A percentile compares a stretch with the other conserved stretches of the same genome.
These are phyloP conservation scores for Rutstroemia sp. DNA, from an alignment of 2,329 filamentous ascomycete species.

Conservation along the genomic window DNA sequence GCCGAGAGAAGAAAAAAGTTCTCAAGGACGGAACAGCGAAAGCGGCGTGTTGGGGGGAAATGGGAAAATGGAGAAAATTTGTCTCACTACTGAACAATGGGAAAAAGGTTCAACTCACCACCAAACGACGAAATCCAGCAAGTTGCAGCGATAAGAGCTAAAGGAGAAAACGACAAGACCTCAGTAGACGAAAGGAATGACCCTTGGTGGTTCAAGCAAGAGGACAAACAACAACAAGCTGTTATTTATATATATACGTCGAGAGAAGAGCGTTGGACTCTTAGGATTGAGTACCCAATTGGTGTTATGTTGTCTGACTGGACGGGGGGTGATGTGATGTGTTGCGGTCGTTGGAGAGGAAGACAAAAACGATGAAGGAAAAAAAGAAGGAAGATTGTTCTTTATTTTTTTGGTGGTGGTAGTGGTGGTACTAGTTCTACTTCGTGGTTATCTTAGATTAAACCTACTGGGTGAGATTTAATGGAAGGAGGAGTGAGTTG, in stretches of 20 bases:
- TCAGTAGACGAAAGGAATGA: not conserved
- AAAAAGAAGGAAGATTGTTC: no score
- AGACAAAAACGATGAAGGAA: no score
- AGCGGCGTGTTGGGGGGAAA: conserved; percentile 1
- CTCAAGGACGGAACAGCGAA: conserved; percentile 2
- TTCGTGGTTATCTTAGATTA: no score
- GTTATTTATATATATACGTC: not conserved
- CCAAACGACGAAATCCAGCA: not conserved
- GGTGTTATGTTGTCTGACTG: not conserved
- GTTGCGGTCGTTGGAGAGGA: no score
- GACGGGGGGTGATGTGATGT: no score
- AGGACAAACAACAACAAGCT: not conserved
- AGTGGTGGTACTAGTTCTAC: no score
- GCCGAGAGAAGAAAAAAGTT: conserved; percentile 9
- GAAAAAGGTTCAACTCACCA: conserved; percentile 1
- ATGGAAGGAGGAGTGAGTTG: not conserved
- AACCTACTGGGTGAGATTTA: not conserved
- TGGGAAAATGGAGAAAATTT: conserved; percentile 8
- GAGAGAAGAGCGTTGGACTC: not conserved
- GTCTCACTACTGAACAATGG: not conserved
- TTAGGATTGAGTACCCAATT: not conserved
- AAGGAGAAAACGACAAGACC: not conserved
- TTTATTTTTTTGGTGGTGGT: no score
- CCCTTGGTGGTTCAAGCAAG: not conserved
- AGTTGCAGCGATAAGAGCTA: not conserved